Conservation (phyloP, 345 rosid genomes). For the Salix dunnii region DNA sequence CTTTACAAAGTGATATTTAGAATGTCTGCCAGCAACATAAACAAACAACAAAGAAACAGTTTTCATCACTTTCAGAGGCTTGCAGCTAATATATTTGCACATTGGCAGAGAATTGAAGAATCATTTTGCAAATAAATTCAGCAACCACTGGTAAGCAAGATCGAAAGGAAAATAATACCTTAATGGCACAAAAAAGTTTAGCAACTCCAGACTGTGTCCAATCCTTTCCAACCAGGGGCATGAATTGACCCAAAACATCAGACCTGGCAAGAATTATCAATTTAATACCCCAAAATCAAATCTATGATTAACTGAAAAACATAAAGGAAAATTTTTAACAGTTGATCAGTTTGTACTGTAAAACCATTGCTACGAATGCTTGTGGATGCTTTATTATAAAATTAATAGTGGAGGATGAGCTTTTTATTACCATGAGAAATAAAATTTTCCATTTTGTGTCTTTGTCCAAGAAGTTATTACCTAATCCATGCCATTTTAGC, state of each 20-base stretch:
- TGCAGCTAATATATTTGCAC: not conserved
- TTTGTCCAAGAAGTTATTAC: not conserved
- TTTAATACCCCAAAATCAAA: slow-evolving; percentile 4
- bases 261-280: slow-evolving; percentile 55
- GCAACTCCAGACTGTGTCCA: slow-evolving; percentile 98
- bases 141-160: not conserved
- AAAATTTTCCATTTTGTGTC: not conserved
- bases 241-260: slow-evolving; percentile 91
- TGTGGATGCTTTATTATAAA: no score
- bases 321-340: not conserved
- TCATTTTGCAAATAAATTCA: not conserved
- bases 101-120: not conserved
- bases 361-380: not conserved
- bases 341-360: not conserved
- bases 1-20: not conserved
- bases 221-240: slow-evolving; percentile 96
- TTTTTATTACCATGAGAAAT: not conserved
- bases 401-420: not conserved
- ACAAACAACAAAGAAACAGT: not conserved
- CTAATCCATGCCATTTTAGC: not conserved
- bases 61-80: not conserved
- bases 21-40: not conserved
- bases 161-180: slow-evolving; percentile 40
- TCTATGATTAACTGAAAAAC: not conserved
- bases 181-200: slow-evolving; percentile 81